phyloP scores from a whole-genome alignment of 257 asterid genomes.

The Solanum etuberosum region DNA sequence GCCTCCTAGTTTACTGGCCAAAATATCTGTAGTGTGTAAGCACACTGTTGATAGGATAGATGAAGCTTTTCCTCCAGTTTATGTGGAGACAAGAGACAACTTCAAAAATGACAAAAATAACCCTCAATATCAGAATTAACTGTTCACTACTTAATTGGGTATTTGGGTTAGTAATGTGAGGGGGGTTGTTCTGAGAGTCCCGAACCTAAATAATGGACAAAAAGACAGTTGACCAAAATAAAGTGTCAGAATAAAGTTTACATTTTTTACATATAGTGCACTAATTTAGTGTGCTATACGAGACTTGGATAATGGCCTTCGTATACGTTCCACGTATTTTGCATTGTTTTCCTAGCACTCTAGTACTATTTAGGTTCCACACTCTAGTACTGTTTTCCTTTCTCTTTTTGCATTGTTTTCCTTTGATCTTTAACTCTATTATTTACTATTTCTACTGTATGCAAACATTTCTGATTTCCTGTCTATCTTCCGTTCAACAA shows the following conservation, averaged over 20 bases:
- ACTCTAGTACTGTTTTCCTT: neutral
- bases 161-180: neutral
- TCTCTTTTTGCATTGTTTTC: neutral
- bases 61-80: neutral
- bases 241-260: neutral
- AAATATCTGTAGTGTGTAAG: neutral
- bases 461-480: neutral
- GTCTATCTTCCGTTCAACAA: neutral
- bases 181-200: neutral
- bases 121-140: neutral
- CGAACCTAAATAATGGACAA: neutral
- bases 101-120: neutral
- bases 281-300: neutral
- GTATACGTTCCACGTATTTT: neutral
- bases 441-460: neutral
- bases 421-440: neutral
- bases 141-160: neutral
- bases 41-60: neutral
- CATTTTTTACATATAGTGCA: neutral
- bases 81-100: neutral
- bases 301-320: neutral
- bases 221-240: neutral
- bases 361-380: neutral
- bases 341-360: neutral
- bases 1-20: neutral